Conservation (phyloP, 768 basidiomycete species). For the Tulasnella sp. region DNA sequence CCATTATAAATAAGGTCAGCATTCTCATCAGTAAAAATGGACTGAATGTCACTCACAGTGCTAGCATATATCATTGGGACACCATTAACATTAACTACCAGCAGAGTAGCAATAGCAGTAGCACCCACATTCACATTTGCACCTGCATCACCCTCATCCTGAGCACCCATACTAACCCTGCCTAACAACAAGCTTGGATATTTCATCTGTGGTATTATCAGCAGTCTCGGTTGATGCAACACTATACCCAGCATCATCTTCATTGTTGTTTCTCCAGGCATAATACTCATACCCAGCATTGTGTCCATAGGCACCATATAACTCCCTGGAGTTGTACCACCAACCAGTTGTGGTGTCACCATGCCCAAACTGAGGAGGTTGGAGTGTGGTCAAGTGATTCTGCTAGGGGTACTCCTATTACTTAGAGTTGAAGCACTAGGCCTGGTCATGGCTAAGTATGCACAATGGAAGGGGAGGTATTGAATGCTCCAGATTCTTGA, state of each 20-base stretch:
- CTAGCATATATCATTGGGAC: background rate
- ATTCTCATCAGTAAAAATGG: background rate
- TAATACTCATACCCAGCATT: background rate
- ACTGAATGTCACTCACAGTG: background rate
- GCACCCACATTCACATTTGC: background rate
- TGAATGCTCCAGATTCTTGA: too few relatives aligned
- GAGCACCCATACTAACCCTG: background rate
- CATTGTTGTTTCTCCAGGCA: slow-evolving; percentile 1
- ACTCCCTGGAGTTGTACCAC: background rate
- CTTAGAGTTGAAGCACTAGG: too few relatives aligned
- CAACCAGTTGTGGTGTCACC: background rate
- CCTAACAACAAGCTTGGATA: background rate
- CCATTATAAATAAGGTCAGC: background rate
- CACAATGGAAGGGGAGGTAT: too few relatives aligned
- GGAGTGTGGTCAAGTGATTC: too few relatives aligned
- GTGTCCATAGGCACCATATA: slow-evolving; percentile 2
- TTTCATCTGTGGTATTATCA: background rate
- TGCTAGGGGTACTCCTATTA: too few relatives aligned
- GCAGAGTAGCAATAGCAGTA: too few relatives aligned
- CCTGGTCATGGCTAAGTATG: too few relatives aligned
- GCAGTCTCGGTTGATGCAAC: background rate
- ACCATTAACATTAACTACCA: too few relatives aligned
- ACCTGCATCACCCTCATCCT: background rate
- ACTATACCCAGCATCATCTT: slow-evolving; percentile 10
- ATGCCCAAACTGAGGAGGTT: background rate